phyloP scores from a whole-genome alignment of 164 flowering plant species.

The Vitis cinerea region DNA sequence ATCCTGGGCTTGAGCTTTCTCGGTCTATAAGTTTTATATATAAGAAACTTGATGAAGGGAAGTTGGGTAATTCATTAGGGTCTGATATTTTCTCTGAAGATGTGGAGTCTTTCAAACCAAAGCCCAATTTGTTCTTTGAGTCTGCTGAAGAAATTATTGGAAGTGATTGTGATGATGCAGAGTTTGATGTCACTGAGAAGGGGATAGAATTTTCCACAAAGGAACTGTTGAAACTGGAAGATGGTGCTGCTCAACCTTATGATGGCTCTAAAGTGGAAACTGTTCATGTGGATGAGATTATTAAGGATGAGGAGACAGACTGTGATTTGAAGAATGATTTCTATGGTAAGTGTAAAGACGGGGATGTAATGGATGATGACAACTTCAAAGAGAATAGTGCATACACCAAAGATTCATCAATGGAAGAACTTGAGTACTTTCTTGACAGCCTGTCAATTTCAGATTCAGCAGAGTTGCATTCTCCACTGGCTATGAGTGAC shows the following conservation, averaged over 20 bases:
- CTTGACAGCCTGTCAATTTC: conserved; percentile 5
- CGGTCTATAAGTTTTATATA: conserved; percentile 34
- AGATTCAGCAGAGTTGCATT: conserved; percentile 18
- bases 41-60: conserved; percentile 33
- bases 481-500: conserved; percentile 5
- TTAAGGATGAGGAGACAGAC: conserved; percentile 12
- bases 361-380: conserved; percentile 9
- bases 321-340: conserved; percentile 3
- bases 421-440: conserved; percentile 28
- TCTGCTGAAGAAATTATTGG: conserved; percentile 25
- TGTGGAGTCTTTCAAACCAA: conserved; percentile 15
- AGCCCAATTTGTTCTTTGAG: conserved; percentile 14
- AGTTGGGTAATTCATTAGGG: conserved; percentile 10
- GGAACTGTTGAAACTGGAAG: conserved; percentile 15
- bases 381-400: conserved; percentile 20
- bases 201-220: conserved; percentile 47
- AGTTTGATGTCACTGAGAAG: conserved; percentile 52
- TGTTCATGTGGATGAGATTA: conserved; percentile 28
- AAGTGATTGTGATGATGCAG: conserved; percentile 34
- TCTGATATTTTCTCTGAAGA: conserved; percentile 21
- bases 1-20: conserved; percentile 27
- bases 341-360: conserved; percentile 12
- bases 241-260: conserved; percentile 9
- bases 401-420: conserved; percentile 21
- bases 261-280: conserved; percentile 22